Percentiles rank a stretch among this genome's conserved stretches.
These are phyloP conservation scores for Dispira simplex DNA, from an alignment of 192 early-diverging fungal species.

Conservation along the genomic window DNA sequence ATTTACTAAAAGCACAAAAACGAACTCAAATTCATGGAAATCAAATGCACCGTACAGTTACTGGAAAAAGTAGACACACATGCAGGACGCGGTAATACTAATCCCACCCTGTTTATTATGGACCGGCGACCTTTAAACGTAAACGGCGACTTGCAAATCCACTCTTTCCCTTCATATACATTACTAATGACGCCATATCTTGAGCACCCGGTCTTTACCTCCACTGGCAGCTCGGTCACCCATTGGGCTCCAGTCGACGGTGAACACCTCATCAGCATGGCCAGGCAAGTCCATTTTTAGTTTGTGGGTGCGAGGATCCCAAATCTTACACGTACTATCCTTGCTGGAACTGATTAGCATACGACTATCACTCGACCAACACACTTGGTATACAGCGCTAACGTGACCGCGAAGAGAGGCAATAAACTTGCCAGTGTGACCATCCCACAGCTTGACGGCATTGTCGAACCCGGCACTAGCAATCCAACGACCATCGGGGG, in stretches of 20 bases:
- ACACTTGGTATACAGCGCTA: constrained; percentile 89
- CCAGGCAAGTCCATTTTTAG: constrained; percentile 91
- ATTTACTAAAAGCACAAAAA: too few species aligned
- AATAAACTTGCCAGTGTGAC: constrained; percentile 73
- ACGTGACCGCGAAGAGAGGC: constrained; percentile 90
- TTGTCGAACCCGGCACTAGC: constrained; percentile 96
- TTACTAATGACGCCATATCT: constrained; percentile 50
- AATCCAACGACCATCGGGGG: constrained; percentile 75
- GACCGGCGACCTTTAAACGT: too few species aligned
- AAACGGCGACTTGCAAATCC: too few species aligned
- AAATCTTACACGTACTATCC: constrained; percentile 87
- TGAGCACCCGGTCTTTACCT: constrained; percentile 81
- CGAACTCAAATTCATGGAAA: too few species aligned
- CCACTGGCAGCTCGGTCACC: constrained; percentile 88
- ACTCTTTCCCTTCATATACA: too few species aligned
- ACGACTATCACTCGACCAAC: constrained; percentile 86
- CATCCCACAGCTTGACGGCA: constrained; percentile 96
- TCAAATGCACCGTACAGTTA: too few species aligned
- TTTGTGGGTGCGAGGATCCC: constrained; percentile 83
- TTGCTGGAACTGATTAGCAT: constrained; percentile 80
- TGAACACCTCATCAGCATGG: constrained; percentile 89
- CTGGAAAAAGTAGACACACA: too few species aligned
- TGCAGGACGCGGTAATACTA: too few species aligned
- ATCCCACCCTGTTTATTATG: too few species aligned
- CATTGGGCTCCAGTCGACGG: constrained; percentile 88